Base-by-base conservation (phyloP, 2,329 filamentous ascomycete species). In the Sporothrix schenckii region DNA sequence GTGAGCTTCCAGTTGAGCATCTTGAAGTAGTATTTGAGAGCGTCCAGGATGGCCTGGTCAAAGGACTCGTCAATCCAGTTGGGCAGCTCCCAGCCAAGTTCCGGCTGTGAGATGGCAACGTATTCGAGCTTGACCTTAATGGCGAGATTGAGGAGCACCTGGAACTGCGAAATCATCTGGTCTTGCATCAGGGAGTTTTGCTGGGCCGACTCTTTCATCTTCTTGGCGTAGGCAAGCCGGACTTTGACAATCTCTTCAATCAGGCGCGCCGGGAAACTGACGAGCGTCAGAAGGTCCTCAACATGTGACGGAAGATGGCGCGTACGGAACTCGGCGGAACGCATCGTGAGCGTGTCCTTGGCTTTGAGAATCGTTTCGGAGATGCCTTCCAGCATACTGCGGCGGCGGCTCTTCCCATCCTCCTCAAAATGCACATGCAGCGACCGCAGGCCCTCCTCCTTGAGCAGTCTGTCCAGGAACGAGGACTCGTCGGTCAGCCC, bases 1-100 rank as follows among this genome's bases (percentile, higher is more conserved):
- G 92, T 94, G 68, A 99, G 84, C 80, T 98, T 98, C 93, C 94
- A 98, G 78, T 98, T 97, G 58, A 99, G 84, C 87, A 99, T 94
- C 79, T 94, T 95, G 85, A 99, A 99, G 81, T 99, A 99, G 80
- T 97, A 98, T 79, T 94, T 96, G 75, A 99, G 84, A 0, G 94
- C 94, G 76, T 97, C 94, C 56, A 99, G 81, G 11, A 98, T 92
- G 21, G 96, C 92, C 47, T 90, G 87, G 78, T 98, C 95, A 76
- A 98, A 99, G 54, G 93, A 93, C 78, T 99, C 95, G 77, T 98
- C 95, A 74, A 99, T 96, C 80, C 94, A 97, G 10, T 94, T 93
- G 2, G 95, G 95, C 69, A 98, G 82, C 76, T 98, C 93, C 95
- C 95, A 99, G 61, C 95, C 94, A 24, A 91, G 89, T 79, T 98